Evolutionary conservation across 208 protist genomes (phyloP), one percentile per base, ranked within the genome.

Genomic region (Leishmania major): DNA sequence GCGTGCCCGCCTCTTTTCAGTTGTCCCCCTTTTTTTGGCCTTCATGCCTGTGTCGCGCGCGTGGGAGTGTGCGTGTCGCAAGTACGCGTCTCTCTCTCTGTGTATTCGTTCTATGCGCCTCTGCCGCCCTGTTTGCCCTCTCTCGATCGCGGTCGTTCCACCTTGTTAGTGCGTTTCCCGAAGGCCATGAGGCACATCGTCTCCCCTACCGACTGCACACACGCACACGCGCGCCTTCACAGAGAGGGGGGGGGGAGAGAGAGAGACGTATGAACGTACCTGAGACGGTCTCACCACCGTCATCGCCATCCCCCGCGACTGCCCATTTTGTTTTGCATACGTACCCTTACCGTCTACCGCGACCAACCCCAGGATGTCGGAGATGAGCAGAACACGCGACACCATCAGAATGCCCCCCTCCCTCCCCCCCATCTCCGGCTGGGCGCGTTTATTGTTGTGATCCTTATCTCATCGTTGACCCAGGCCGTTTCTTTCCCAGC

Each of bases 281-380:
- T 69, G 62, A 69, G 3, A 1, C 59, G 2, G 59, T 31, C n/a
- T 64, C 28, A 64, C 28, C 25, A 64, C 59, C n/a, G n/a, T 10
- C 59, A 57, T 74, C 13, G 69, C 69, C 69, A 51, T 74, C 31
- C 35, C 69, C 59, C 28, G 31, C 76, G 37, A 62, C 57, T 35
- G n/a, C 57, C 55, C 17, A 3, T 43, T 79, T 79, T 71, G 13
- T 71, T 79, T 37, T 31, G n/a, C 19, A 49, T 19, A 47, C 69
- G 69, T 25, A n/a, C 25, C 35, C 7, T 31, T 74, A 43, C n/a
- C 11, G 13, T 74, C 31, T 35, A n/a, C 69, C 43, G 3, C 25
- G 13, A 51, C 35, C 19, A 45, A 15, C 59, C 25, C 59, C 25
- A 35, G 28, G 59, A 13, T 11, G 6, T 64, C 7, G 59, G n/a